These are phyloP conservation scores for Pisolithus marmoratus DNA, from an alignment of 768 basidiomycete genomes.

Conservation along the genomic window DNA sequence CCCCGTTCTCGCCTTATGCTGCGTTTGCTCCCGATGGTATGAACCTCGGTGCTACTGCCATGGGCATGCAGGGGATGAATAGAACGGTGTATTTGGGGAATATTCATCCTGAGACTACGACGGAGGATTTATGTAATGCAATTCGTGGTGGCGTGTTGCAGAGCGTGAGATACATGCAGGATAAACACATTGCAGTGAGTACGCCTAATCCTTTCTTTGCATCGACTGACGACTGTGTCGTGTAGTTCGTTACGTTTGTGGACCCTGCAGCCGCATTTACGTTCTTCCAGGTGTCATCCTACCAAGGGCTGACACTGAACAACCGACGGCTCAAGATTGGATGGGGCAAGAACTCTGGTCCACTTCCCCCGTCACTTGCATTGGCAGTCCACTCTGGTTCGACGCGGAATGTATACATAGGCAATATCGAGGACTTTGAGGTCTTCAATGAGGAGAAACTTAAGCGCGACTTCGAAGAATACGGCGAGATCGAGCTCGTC, in stretches of 20 bases:
- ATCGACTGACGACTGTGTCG: background rate
- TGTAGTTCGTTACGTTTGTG: slow-evolving; percentile 91
- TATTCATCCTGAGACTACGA: slow-evolving; percentile 91
- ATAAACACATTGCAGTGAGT: slow-evolving; percentile 93
- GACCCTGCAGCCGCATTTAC: slow-evolving; percentile 90
- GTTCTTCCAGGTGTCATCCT: slow-evolving; percentile 90
- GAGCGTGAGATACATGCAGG: slow-evolving; percentile 91
- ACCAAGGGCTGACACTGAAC: slow-evolving; percentile 86
- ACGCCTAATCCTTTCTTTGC: slow-evolving; percentile 1
- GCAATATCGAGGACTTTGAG: slow-evolving; percentile 94
- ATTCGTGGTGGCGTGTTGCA: slow-evolving; percentile 96
- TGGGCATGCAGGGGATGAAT: slow-evolving; percentile 59
- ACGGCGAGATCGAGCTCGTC: slow-evolving; percentile 93
- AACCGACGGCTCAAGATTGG: slow-evolving; percentile 94
- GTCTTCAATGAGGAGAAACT: slow-evolving; percentile 85
- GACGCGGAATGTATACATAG: slow-evolving; percentile 94
- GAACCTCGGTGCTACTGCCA: slow-evolving; percentile 20
- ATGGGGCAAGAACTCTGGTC: slow-evolving; percentile 96
- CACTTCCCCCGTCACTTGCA: slow-evolving; percentile 75
- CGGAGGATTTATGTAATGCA: slow-evolving; percentile 94
- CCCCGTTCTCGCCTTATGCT: slow-evolving; percentile 43
- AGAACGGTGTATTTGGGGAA: slow-evolving; percentile 94
- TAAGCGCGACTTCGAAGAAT: slow-evolving; percentile 91
- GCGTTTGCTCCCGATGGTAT: slow-evolving; percentile 43
- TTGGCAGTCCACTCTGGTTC: slow-evolving; percentile 90